Evolutionary conservation across 805 yeast species (phyloP).

Genomic region (Myxozyma melibiosi): DNA sequence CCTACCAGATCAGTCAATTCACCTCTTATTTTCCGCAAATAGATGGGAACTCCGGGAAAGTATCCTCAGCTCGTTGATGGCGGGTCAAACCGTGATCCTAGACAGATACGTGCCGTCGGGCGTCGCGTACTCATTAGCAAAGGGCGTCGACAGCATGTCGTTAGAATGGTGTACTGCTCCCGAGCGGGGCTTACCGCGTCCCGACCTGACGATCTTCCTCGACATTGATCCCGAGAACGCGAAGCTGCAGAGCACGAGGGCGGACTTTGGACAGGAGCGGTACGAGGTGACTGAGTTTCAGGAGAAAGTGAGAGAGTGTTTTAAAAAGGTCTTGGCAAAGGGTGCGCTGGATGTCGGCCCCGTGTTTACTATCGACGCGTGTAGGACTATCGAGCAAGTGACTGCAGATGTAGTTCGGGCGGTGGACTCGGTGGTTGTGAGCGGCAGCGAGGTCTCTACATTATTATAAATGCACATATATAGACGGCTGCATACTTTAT

Average conservation of each 20-base stretch:
- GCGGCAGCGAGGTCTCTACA: not conserved
- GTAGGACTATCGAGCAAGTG: slow-evolving; percentile 6
- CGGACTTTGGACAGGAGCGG: slow-evolving; percentile 92
- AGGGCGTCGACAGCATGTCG: slow-evolving; percentile 54
- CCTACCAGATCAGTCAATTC: slow-evolving; percentile 78
- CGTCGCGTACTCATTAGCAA: slow-evolving; percentile 87
- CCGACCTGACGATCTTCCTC: slow-evolving; percentile 81
- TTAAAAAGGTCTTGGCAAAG: slow-evolving; percentile 40
- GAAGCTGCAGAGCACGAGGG: slow-evolving; percentile 47
- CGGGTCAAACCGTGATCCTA: slow-evolving; percentile 64
- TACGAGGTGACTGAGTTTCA: slow-evolving; percentile 82
- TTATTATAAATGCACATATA: not conserved
- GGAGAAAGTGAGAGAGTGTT: slow-evolving; percentile 62
- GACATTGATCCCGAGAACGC: slow-evolving; percentile 55
- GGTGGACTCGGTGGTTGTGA: not conserved
- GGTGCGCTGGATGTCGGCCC: slow-evolving; percentile 16
- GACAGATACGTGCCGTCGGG: slow-evolving; percentile 95
- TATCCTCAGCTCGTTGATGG: slow-evolving; percentile 50
- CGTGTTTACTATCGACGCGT: slow-evolving; percentile 23
- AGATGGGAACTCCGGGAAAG: slow-evolving; percentile 78
- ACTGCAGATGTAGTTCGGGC: not conserved
- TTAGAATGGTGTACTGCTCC: slow-evolving; percentile 78
- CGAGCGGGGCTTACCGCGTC: slow-evolving; percentile 81
- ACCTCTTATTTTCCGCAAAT: slow-evolving; percentile 86
- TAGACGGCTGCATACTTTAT: not conserved